phyloP scores from a whole-genome alignment of 768 basidiomycete genomes.

The Mycena floridula region DNA sequence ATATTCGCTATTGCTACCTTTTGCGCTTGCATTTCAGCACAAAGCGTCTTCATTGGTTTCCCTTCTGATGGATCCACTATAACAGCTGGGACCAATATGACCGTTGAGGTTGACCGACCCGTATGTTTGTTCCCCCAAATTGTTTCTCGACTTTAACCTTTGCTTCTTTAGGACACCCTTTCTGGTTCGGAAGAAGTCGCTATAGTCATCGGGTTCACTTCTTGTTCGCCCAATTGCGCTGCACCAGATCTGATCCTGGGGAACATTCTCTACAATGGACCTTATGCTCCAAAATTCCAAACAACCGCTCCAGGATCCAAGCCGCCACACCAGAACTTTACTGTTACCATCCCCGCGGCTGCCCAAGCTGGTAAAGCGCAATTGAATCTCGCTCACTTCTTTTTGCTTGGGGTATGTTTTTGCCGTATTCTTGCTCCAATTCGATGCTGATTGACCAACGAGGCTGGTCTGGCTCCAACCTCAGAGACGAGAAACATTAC shows the following conservation, averaged over 20 bases:
- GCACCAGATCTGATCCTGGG: constrained; percentile 18
- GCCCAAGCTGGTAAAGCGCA: constrained; percentile 16
- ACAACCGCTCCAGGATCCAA: constrained; percentile 15
- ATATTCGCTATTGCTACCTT: constrained; percentile 10
- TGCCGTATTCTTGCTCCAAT: background rate
- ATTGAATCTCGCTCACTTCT: constrained; percentile 23
- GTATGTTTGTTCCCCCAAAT: constrained; percentile 13
- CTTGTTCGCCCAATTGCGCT: constrained; percentile 17
- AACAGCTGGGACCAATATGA: constrained; percentile 19
- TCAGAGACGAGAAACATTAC: background rate
- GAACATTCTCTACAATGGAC: constrained; percentile 21
- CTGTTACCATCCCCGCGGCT: constrained; percentile 24
- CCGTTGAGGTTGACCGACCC: constrained; percentile 26
- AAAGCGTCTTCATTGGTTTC: constrained; percentile 23
- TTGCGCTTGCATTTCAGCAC: no score
- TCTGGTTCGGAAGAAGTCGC: constrained; percentile 25
- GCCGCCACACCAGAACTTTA: constrained; percentile 32
- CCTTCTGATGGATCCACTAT: constrained; percentile 18
- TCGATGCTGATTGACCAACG: background rate
- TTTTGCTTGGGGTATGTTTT: constrained; percentile 24
- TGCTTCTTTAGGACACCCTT: constrained; percentile 18
- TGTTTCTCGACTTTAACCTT: background rate
- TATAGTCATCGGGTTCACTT: constrained; percentile 22
- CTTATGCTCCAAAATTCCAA: constrained; percentile 18
- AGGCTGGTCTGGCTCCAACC: background rate